Conservation (phyloP, 2,329 filamentous ascomycete species). For the Aspergillus novofumigatus region DNA sequence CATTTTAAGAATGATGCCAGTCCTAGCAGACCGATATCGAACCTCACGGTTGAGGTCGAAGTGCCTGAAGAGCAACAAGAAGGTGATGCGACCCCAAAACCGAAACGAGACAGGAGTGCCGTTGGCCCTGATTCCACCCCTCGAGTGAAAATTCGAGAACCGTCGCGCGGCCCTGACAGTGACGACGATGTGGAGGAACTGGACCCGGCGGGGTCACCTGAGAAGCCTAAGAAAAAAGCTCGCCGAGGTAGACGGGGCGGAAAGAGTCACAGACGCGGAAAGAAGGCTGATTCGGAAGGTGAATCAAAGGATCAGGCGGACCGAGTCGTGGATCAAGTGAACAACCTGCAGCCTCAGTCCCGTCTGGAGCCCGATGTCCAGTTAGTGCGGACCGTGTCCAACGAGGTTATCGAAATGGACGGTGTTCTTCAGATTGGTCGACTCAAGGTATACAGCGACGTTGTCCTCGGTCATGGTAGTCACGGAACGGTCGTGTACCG, state of each 20-base stretch:
- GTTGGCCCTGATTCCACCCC: constrained; percentile 24
- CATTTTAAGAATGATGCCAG: constrained; percentile 25
- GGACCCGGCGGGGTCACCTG: constrained; percentile 21
- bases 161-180: constrained; percentile 29
- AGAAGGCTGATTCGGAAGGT: constrained; percentile 51
- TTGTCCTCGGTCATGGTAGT: constrained; percentile 69
- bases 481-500: constrained; percentile 96
- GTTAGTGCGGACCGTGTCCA: constrained; percentile 51
- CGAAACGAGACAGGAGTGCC: constrained; percentile 18
- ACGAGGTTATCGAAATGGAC: constrained; percentile 54
- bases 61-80: constrained; percentile 17
- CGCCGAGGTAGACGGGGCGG: constrained; percentile 70
- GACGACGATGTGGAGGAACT: constrained; percentile 31
- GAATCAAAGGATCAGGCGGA: constrained; percentile 57
- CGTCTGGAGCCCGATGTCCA: constrained; percentile 60
- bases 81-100: constrained; percentile 27
- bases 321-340: constrained; percentile 56
- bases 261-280: constrained; percentile 56
- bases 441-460: constrained; percentile 56
- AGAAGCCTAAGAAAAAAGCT: constrained; percentile 62
- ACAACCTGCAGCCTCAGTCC: constrained; percentile 33
- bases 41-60: constrained; percentile 31
- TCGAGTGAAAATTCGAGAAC: constrained; percentile 39
- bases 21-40: constrained; percentile 18
- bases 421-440: constrained; percentile 60